Evolutionary conservation across 169 alveolate genomes (phyloP).

Genomic region (Eimeria nieschulzi): DNA sequence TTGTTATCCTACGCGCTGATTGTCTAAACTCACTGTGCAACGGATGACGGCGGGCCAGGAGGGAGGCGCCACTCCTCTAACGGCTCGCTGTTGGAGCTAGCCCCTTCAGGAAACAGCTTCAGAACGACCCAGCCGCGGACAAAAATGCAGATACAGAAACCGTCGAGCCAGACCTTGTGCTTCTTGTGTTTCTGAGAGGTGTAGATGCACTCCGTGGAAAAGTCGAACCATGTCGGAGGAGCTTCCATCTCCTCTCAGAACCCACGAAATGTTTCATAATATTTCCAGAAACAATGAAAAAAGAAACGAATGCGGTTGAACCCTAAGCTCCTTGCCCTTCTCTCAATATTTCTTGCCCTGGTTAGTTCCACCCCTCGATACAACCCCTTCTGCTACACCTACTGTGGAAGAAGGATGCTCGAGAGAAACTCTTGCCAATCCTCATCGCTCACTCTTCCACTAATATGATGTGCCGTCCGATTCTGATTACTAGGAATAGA

Average conservation of each 20-base stretch:
- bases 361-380: background rate
- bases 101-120: conserved; percentile 68
- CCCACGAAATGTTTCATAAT: background rate
- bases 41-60: conserved; percentile 14
- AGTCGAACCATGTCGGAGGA: conserved; percentile 54
- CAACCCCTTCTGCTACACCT: background rate
- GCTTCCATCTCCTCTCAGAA: conserved; percentile 7
- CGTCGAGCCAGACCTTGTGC: conserved; percentile 65
- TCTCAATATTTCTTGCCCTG: background rate
- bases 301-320: background rate
- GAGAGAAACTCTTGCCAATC: background rate
- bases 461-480: background rate
- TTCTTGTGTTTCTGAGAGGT: conserved; percentile 73
- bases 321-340: background rate
- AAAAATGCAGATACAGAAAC: conserved; percentile 59
- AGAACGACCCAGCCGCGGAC: conserved; percentile 58
- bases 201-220: conserved; percentile 61
- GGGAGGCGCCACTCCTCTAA: conserved; percentile 38
- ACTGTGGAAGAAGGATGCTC: background rate
- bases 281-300: background rate
- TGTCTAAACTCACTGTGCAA: conserved; percentile 28
- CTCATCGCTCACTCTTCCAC: background rate
- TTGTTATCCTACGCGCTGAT: no score
- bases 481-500: background rate
- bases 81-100: conserved; percentile 30